A percentile compares a stretch with the other conserved stretches of the same genome.
Evolutionary conservation across 352 stramenopile species (phyloP).

Genomic region (Phytophthora citricola): DNA sequence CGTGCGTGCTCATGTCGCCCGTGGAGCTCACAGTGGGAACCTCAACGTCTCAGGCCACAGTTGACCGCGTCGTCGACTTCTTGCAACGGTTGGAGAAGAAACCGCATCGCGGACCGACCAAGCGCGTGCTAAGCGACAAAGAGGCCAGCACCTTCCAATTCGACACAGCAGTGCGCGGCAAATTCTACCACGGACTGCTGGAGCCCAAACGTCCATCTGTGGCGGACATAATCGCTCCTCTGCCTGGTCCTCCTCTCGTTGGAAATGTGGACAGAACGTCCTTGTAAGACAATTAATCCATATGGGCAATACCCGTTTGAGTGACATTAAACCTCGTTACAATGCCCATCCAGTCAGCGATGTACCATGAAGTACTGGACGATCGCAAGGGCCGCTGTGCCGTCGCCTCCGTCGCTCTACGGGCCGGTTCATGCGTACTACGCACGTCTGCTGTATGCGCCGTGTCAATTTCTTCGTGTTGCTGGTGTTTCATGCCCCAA

Average conservation of each 20-base stretch:
- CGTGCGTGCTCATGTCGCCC: conserved; percentile 66
- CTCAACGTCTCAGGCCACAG: conserved; percentile 43
- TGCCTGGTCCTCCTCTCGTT: conserved; percentile 48
- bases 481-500: conserved; percentile 53
- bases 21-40: conserved; percentile 63
- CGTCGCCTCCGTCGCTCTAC: conserved; percentile 41
- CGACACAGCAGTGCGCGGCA: conserved; percentile 58
- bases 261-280: conserved; percentile 45
- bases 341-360: not conserved
- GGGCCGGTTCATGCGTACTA: conserved; percentile 43
- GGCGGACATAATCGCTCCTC: conserved; percentile 51
- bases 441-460: conserved; percentile 32
- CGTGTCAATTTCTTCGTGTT: conserved; percentile 51
- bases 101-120: conserved; percentile 67
- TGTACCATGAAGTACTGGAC: conserved; percentile 33
- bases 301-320: conserved; percentile 5
- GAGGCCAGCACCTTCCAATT: conserved; percentile 73
- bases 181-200: conserved; percentile 71
- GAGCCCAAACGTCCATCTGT: conserved; percentile 50
- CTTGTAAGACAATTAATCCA: conserved; percentile 25
- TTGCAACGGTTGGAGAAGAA: conserved; percentile 63
- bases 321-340: not conserved
- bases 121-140: conserved; percentile 58
- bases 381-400: conserved; percentile 54
- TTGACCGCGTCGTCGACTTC: conserved; percentile 54